phyloP scores from a whole-genome alignment of 2,329 filamentous ascomycete species.

The Verticillium albo-atrum region DNA sequence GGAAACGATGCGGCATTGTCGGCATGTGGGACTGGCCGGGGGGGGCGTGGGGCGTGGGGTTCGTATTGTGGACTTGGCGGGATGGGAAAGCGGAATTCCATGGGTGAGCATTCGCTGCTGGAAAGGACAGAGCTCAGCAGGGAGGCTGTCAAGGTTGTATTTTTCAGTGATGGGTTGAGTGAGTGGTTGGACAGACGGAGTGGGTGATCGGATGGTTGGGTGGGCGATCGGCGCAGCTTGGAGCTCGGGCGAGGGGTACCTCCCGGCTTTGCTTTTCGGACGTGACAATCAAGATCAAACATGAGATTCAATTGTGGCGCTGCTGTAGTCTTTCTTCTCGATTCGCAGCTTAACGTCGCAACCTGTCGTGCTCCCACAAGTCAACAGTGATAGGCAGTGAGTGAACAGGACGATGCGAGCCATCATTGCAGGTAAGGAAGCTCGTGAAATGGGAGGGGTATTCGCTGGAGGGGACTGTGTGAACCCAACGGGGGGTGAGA shows the following conservation, averaged over 20 bases:
- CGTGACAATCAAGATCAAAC: background rate
- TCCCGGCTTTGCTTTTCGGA: background rate
- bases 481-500: background rate
- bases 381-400: background rate
- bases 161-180: background rate
- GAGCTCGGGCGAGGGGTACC: background rate
- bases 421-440: background rate
- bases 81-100: background rate
- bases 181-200: background rate
- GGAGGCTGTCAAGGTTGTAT: background rate
- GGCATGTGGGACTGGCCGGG: background rate
- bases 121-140: background rate
- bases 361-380: background rate
- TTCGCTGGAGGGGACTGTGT: too few species aligned
- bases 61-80: background rate
- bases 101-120: too few species aligned
- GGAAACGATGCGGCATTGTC: background rate
- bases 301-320: background rate
- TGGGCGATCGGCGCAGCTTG: background rate
- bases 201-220: background rate
- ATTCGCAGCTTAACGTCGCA: too few species aligned
- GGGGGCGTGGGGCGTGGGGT: background rate
- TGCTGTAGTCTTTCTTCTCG: background rate
- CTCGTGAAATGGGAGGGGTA: background rate
- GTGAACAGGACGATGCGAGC: background rate